These are phyloP conservation scores for Pterula multifida DNA, from an alignment of 1,284 basidiomycete genomes.

Conservation along the genomic window DNA sequence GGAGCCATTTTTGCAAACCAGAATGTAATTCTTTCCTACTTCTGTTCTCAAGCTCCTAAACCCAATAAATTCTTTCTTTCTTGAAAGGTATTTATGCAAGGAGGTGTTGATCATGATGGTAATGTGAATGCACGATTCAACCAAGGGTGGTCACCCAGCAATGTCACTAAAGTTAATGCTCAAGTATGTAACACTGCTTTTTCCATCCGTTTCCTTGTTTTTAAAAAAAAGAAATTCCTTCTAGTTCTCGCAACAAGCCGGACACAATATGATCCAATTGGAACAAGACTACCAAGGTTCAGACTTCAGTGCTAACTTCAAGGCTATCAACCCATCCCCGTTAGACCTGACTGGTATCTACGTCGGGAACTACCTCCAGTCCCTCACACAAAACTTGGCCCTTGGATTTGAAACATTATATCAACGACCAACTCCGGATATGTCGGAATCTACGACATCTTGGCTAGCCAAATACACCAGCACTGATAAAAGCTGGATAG, in stretches of 20 bases:
- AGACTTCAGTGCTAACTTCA: slow-evolving; percentile 83
- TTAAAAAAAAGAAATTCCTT: not conserved
- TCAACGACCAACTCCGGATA: slow-evolving; percentile 67
- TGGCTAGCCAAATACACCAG: slow-evolving; percentile 85
- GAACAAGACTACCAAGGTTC: slow-evolving; percentile 92
- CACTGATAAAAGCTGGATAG: slow-evolving; percentile 75
- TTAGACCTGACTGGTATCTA: slow-evolving; percentile 90
- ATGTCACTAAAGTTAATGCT: slow-evolving; percentile 82
- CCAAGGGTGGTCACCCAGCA: slow-evolving; percentile 74
- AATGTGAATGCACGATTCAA: slow-evolving; percentile 86
- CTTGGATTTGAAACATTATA: slow-evolving; percentile 85
- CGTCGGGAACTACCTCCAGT: slow-evolving; percentile 90
- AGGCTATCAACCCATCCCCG: slow-evolving; percentile 89
- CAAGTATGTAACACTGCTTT: slow-evolving; percentile 49
- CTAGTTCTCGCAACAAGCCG: slow-evolving; percentile 54
- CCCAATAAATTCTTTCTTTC: slow-evolving; percentile 3
- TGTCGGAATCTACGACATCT: slow-evolving; percentile 68
- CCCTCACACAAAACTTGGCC: slow-evolving; percentile 86
- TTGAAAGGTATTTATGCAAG: slow-evolving; percentile 79
- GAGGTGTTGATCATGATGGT: slow-evolving; percentile 87
- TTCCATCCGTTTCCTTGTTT: not conserved
- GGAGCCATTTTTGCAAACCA: slow-evolving; percentile 87
- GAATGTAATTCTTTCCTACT: slow-evolving; percentile 35
- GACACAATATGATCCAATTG: slow-evolving; percentile 83
- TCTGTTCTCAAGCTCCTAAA: slow-evolving; percentile 12